A percentile compares a stretch with the other conserved stretches of the same genome.
These are phyloP conservation scores for Waltergamsia citrina DNA, from an alignment of 2,329 filamentous ascomycete genomes.

Conservation along the genomic window DNA sequence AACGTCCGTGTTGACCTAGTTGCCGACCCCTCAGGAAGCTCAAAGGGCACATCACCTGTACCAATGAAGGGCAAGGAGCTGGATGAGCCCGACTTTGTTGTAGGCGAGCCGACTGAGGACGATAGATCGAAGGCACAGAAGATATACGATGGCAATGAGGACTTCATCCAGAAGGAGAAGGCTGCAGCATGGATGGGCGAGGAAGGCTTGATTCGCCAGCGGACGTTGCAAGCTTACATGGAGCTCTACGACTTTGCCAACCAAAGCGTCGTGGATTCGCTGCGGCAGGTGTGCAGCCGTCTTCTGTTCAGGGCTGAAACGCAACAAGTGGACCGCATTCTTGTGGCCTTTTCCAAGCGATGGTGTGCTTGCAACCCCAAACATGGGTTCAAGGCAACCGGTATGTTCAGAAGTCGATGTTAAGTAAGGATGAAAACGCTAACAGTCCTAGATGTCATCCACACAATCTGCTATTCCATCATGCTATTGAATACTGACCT, in stretches of 20 bases:
- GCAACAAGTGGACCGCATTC: constrained; percentile 90
- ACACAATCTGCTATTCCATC: constrained; percentile 94
- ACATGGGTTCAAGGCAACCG: constrained; percentile 84
- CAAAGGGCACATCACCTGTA: neutral
- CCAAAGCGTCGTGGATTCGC: constrained; percentile 67
- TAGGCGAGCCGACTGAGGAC: constrained; percentile 53
- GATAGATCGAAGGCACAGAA: constrained; percentile 70
- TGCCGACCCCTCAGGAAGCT: constrained; percentile 20
- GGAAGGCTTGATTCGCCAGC: constrained; percentile 47
- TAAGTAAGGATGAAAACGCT: neutral
- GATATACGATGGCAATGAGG: constrained; percentile 78
- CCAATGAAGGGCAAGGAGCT: constrained; percentile 30
- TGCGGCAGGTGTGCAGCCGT: constrained; percentile 73
- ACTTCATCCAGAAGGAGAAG: constrained; percentile 67
- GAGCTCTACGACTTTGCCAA: constrained; percentile 79
- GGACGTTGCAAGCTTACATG: constrained; percentile 72
- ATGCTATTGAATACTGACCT: constrained; percentile 93
- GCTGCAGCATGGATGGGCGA: constrained; percentile 88
- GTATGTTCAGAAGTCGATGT: constrained; percentile 39
- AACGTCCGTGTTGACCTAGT: constrained; percentile 33
- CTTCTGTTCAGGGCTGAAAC: constrained; percentile 84
- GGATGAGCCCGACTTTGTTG: constrained; percentile 48
- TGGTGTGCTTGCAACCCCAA: constrained; percentile 92
- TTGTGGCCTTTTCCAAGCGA: constrained; percentile 78
- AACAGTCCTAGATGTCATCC: constrained; percentile 66